These are phyloP conservation scores for Aspergillus piperis DNA, from an alignment of 2,329 filamentous ascomycete species.

Conservation along the genomic window DNA sequence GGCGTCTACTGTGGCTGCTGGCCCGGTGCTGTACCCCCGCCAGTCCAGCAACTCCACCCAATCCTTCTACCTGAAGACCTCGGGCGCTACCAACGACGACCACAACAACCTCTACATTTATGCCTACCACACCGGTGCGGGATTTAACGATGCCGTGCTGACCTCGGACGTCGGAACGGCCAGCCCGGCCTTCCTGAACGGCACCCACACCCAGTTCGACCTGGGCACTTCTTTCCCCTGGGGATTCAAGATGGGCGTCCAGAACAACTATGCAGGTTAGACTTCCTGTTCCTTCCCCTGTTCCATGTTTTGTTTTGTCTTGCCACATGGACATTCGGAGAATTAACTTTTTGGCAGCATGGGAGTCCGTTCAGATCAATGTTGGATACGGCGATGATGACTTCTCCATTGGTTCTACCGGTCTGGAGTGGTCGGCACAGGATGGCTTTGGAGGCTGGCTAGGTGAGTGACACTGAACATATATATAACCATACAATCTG, in stretches of 20 bases:
- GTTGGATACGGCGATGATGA: slow-evolving; percentile 31
- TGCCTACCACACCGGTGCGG: slow-evolving; percentile 45
- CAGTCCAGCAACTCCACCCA: slow-evolving; percentile 20
- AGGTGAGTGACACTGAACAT: slow-evolving; percentile 30
- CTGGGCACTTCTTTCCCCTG: slow-evolving; percentile 33
- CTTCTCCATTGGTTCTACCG: slow-evolving; percentile 33
- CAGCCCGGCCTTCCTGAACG: slow-evolving; percentile 34
- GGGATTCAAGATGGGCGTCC: slow-evolving; percentile 30
- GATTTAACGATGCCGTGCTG: slow-evolving; percentile 41
- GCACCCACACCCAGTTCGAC: slow-evolving; percentile 34
- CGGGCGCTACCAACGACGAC: slow-evolving; percentile 23
- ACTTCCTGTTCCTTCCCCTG: slow-evolving; percentile 2
- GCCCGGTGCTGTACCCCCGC: slow-evolving; percentile 25
- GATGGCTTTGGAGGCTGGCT: slow-evolving; percentile 43
- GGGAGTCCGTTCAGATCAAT: slow-evolving; percentile 40
- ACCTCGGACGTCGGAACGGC: slow-evolving; percentile 25
- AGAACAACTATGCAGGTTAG: slow-evolving; percentile 40
- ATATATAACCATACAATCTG: background rate
- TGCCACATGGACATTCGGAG: background rate
- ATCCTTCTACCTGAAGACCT: slow-evolving; percentile 39
- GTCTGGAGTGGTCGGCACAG: slow-evolving; percentile 31
- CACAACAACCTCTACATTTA: slow-evolving; percentile 42
- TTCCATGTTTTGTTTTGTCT: background rate
- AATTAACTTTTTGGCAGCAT: slow-evolving; percentile 29
- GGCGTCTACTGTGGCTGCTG: slow-evolving; percentile 28